These are phyloP conservation scores for Chlorella sp. DNA, from an alignment of 139 green algal genomes.

Conservation along the genomic window DNA sequence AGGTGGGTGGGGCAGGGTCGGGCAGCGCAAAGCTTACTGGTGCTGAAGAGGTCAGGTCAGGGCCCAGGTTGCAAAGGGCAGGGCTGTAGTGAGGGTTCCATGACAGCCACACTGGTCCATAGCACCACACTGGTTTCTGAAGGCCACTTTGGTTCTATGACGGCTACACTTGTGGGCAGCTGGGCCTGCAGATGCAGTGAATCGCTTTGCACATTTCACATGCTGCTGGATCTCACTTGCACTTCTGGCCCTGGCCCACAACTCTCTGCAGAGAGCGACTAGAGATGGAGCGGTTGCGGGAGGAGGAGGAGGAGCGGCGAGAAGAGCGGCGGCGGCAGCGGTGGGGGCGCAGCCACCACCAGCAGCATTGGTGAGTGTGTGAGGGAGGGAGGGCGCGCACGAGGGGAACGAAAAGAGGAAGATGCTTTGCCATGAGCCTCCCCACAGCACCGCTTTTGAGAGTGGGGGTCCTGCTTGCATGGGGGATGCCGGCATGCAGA, in stretches of 20 bases:
- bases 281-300: constrained; percentile 3
- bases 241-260: not conserved
- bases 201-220: too few species aligned
- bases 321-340: constrained; percentile 40
- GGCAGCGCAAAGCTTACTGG: not conserved
- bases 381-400: not conserved
- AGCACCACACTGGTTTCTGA: too few species aligned
- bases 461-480: too few species aligned
- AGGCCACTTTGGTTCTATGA: too few species aligned
- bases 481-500: too few species aligned
- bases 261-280: constrained; percentile 1
- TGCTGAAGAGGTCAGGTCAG: not conserved
- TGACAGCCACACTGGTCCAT: too few species aligned
- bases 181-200: too few species aligned
- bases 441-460: too few species aligned
- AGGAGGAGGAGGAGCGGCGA: constrained; percentile 35
- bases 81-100: too few species aligned
- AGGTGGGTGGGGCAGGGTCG: not conserved
- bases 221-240: not conserved
- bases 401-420: not conserved
- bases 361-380: not conserved
- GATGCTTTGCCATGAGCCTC: not conserved
- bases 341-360: constrained; percentile 42
- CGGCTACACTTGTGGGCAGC: too few species aligned
- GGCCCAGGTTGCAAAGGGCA: too few species aligned